These are phyloP conservation scores for Exophiala xenobiotica DNA, from an alignment of 2,329 filamentous ascomycete genomes.

Conservation along the genomic window DNA sequence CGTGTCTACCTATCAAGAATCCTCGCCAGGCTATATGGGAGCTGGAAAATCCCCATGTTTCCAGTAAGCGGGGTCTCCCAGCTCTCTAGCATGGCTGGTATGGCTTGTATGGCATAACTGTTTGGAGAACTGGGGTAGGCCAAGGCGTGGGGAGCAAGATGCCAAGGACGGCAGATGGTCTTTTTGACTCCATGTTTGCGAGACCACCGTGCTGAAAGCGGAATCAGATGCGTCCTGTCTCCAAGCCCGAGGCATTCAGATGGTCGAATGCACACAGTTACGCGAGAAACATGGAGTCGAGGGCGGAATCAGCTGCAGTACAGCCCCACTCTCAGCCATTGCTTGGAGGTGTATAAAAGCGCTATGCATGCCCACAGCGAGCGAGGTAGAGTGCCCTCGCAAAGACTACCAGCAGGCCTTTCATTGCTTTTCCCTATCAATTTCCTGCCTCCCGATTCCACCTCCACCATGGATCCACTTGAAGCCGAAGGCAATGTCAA, in stretches of 20 bases:
- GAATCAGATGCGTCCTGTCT: not conserved
- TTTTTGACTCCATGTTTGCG: not conserved
- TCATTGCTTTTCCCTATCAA: no score
- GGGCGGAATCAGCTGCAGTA: no score
- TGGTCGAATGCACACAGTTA: not conserved
- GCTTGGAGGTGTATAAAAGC: no score
- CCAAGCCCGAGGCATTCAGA: not conserved
- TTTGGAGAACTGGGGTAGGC: not conserved
- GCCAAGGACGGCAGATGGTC: not conserved
- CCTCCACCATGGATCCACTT: conserved; percentile 8
- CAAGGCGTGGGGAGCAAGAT: not conserved
- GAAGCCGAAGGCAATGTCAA: conserved; percentile 16
- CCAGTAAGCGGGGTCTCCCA: no score
- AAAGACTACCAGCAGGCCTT: no score
- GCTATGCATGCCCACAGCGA: no score
- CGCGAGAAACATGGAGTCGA: not conserved
- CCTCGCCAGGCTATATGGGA: not conserved
- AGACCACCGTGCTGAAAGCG: not conserved
- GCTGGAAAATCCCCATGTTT: not conserved
- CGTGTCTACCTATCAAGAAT: not conserved
- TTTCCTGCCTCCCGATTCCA: not conserved
- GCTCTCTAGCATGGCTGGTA: not conserved
- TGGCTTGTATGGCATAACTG: not conserved
- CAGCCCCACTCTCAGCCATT: no score
- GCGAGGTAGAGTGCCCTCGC: no score